These are phyloP conservation scores for Colletotrichum falcatum DNA, from an alignment of 2,329 filamentous ascomycete species.

Conservation along the genomic window DNA sequence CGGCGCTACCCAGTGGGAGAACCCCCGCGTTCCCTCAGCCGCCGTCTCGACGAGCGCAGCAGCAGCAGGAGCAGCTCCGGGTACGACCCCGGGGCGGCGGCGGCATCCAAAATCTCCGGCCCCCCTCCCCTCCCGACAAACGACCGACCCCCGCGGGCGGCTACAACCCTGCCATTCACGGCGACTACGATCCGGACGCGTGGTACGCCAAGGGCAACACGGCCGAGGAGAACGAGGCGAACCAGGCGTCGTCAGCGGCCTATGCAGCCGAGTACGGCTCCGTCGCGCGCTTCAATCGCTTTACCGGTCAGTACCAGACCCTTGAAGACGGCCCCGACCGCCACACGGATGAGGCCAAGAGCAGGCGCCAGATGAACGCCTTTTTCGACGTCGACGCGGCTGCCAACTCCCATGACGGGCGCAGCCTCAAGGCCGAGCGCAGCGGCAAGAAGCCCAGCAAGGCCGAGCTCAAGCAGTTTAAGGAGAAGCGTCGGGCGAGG, in stretches of 20 bases:
- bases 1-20: slow-evolving; percentile 83
- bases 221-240: slow-evolving; percentile 54
- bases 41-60: slow-evolving; percentile 42
- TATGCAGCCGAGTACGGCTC: slow-evolving; percentile 66
- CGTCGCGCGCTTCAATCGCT: slow-evolving; percentile 87
- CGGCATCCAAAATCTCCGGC: slow-evolving; percentile 44
- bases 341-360: slow-evolving; percentile 90
- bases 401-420: slow-evolving; percentile 89
- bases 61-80: slow-evolving; percentile 30
- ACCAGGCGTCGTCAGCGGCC: slow-evolving; percentile 54
- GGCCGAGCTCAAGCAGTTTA: slow-evolving; percentile 89
- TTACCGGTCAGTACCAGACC: slow-evolving; percentile 86
- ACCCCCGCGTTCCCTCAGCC: slow-evolving; percentile 75
- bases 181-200: slow-evolving; percentile 95
- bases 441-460: slow-evolving; percentile 86
- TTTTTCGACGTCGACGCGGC: slow-evolving; percentile 97
- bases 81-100: slow-evolving; percentile 43
- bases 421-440: slow-evolving; percentile 91
- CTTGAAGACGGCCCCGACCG: slow-evolving; percentile 76
- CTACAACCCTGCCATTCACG: slow-evolving; percentile 96
- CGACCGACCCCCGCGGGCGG: slow-evolving; percentile 70
- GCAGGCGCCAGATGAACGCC: slow-evolving; percentile 87
- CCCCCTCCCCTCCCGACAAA: slow-evolving; percentile 51
- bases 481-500: slow-evolving; percentile 86
- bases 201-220: slow-evolving; percentile 81